Base-by-base conservation (phyloP, 1,139 yeast species). In the Geotrichum restrictum region DNA sequence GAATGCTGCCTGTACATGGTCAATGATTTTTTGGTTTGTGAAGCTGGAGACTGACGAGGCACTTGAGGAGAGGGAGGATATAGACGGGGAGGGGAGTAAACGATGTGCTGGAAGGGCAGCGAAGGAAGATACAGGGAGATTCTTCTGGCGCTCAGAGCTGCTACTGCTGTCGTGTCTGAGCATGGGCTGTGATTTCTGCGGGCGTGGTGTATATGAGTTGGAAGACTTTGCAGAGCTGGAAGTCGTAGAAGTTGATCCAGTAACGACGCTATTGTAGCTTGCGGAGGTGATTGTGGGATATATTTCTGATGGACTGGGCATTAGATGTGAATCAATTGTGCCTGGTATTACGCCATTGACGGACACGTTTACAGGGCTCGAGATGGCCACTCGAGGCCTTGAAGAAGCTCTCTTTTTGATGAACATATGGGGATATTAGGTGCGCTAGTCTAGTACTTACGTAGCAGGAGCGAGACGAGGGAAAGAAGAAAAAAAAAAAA, bases 1-100 rank as follows among this genome's bases (percentile, higher is more conserved):
- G 86, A 91, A 70, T 79, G 88, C 7, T 80, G 24, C 96, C 7
- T 59, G 55, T 6, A 63, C 67, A 5, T 58, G 54, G 39, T 59
- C 66, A 31, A 59, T 53, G 33, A 55, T 45, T 14, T 48, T 48
- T 8, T 32, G 39, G 40, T 33, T 39, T 3, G 49, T n/a, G 19
- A 31, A 21, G 18, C 16, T 22, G 36, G 46, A 33, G 21, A 45
- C 27, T n/a, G 27, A 14, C 13, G 43, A 10, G 8, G 40, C 42
- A 3, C 44, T 34, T 16, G 41, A 48, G 3, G 42, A 39, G 31
- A 39, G 29, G 13, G 51, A 34, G n/a, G 49, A 46, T 22, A 39
- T 11, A 8, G 42, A 39, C 1, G 42, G 42, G 3, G 42, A 39
- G 10, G 29, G 13, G 6, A 11, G 31, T 19, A 21, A 31, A 19